A percentile compares a stretch with the other conserved stretches of the same genome.
These are phyloP conservation scores for Lepraria neglecta DNA, from an alignment of 495 filamentous ascomycete genomes.

Conservation along the genomic window DNA sequence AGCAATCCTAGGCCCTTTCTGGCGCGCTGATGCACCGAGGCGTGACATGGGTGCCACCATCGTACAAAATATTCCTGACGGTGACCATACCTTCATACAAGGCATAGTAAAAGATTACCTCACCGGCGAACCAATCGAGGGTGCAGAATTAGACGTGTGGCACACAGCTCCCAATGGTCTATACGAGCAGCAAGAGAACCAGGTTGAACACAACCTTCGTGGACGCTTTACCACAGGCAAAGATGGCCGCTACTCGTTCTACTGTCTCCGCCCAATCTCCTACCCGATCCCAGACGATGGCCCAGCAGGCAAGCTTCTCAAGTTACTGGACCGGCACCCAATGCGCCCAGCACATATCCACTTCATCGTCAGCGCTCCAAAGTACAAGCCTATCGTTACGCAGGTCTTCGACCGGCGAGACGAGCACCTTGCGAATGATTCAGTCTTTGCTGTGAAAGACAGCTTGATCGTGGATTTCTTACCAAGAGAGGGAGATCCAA, in stretches of 20 bases:
- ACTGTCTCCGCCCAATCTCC: slow-evolving; percentile 61
- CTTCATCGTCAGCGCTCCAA: slow-evolving; percentile 56
- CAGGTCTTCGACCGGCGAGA: slow-evolving; percentile 68
- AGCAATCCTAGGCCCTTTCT: slow-evolving; percentile 73
- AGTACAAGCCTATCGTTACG: slow-evolving; percentile 58
- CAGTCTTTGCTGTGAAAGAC: slow-evolving; percentile 74
- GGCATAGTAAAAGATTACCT: slow-evolving; percentile 53
- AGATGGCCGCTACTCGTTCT: slow-evolving; percentile 59
- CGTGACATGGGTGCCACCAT: slow-evolving; percentile 60
- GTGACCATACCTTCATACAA: slow-evolving; percentile 55
- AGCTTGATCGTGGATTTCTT: slow-evolving; percentile 62
- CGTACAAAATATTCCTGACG: slow-evolving; percentile 45
- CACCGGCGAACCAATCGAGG: slow-evolving; percentile 53
- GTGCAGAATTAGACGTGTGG: slow-evolving; percentile 69
- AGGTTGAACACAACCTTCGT: slow-evolving; percentile 68
- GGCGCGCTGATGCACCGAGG: slow-evolving; percentile 59
- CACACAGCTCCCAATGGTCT: slow-evolving; percentile 69
- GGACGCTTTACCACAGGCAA: slow-evolving; percentile 63
- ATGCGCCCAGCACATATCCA: slow-evolving; percentile 82
- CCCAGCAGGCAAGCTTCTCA: slow-evolving; percentile 42
- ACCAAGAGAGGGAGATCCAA: slow-evolving; percentile 50
- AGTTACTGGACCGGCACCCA: slow-evolving; percentile 64
- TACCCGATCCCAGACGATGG: slow-evolving; percentile 67
- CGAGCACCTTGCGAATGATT: slow-evolving; percentile 56
- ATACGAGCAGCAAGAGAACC: slow-evolving; percentile 71